phyloP scores from a whole-genome alignment of 768 basidiomycete species.

The Guyanaporus albipodus region DNA sequence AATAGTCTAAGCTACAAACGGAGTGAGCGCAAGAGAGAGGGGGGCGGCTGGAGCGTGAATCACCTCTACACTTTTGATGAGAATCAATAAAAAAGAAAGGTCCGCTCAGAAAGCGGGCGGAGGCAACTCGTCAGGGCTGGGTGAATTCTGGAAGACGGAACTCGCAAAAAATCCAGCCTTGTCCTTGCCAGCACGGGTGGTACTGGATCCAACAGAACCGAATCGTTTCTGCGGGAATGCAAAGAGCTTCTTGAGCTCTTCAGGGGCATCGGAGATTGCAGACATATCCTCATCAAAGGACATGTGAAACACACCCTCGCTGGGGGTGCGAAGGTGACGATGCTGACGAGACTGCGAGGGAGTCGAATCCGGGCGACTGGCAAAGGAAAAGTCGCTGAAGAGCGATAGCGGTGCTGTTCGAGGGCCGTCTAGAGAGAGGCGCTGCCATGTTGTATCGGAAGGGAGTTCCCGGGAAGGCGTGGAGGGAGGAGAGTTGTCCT shows the following conservation, averaged over 20 bases:
- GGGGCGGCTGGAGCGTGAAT: slow-evolving; percentile 4
- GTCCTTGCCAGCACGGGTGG: slow-evolving; percentile 26
- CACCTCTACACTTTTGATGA: slow-evolving; percentile 40
- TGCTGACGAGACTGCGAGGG: slow-evolving; percentile 37
- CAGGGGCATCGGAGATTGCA: slow-evolving; percentile 39
- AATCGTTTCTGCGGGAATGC: slow-evolving; percentile 31
- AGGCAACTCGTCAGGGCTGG: slow-evolving; percentile 77
- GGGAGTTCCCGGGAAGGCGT: slow-evolving; percentile 51
- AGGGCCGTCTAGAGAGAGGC: slow-evolving; percentile 37
- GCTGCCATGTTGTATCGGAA: slow-evolving; percentile 30
- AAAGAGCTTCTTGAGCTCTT: slow-evolving; percentile 35
- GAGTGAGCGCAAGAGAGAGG: not conserved
- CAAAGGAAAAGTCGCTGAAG: slow-evolving; percentile 40
- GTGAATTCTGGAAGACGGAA: slow-evolving; percentile 82
- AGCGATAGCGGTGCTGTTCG: slow-evolving; percentile 50
- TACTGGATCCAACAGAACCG: slow-evolving; percentile 27
- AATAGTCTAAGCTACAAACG: slow-evolving; percentile 36
- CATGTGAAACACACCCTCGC: slow-evolving; percentile 73
- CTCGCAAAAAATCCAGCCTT: slow-evolving; percentile 66
- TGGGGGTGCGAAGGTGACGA: slow-evolving; percentile 64
- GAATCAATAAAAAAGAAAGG: slow-evolving; percentile 30
- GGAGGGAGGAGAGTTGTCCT: slow-evolving; percentile 41
- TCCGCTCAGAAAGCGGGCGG: slow-evolving; percentile 54
- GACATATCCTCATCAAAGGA: slow-evolving; percentile 64
- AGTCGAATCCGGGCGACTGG: slow-evolving; percentile 27